Percentiles rank a stretch among this genome's conserved stretches.
Evolutionary conservation across 2,329 filamentous ascomycete genomes (phyloP).

Genomic region (Fusarium drepaniforme): DNA sequence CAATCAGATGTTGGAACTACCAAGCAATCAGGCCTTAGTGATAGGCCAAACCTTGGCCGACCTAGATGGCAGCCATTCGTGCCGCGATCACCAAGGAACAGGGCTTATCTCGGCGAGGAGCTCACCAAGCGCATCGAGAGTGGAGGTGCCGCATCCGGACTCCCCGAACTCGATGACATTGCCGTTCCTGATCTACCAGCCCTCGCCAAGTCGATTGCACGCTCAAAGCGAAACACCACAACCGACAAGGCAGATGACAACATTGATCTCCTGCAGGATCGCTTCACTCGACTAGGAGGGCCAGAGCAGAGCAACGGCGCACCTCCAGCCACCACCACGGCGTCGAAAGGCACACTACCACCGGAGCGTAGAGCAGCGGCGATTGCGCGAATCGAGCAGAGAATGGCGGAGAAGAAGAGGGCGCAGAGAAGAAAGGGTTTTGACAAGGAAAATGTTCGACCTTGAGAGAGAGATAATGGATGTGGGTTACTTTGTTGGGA

Average conservation of each 20-base stretch:
- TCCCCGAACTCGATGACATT: slow-evolving; percentile 38
- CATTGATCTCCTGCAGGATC: slow-evolving; percentile 60
- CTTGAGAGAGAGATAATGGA: slow-evolving; percentile 41
- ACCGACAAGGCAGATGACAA: slow-evolving; percentile 46
- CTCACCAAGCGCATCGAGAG: slow-evolving; percentile 47
- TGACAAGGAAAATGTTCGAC: slow-evolving; percentile 66
- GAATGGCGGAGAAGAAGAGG: slow-evolving; percentile 63
- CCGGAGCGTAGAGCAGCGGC: slow-evolving; percentile 66
- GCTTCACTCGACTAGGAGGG: slow-evolving; percentile 59
- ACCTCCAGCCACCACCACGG: slow-evolving; percentile 49
- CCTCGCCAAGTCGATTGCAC: slow-evolving; percentile 40
- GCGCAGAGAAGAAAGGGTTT: slow-evolving; percentile 47
- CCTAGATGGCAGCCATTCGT: slow-evolving; percentile 58
- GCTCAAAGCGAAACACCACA: slow-evolving; percentile 21
- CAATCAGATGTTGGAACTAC: slow-evolving; percentile 29
- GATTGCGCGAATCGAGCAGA: slow-evolving; percentile 65
- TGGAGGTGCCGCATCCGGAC: slow-evolving; percentile 42
- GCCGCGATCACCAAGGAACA: slow-evolving; percentile 55
- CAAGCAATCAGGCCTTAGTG: slow-evolving; percentile 30
- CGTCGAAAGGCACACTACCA: slow-evolving; percentile 59
- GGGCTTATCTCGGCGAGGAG: slow-evolving; percentile 52
- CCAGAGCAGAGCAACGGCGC: slow-evolving; percentile 50
- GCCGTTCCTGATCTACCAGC: slow-evolving; percentile 44
- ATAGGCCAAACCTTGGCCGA: slow-evolving; percentile 47
- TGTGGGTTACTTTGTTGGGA: slow-evolving; percentile 11